Percentiles rank a stretch among this genome's conserved stretches.
These are phyloP conservation scores for Candolleomyces aberdarensis DNA, from an alignment of 768 basidiomycete species.

Conservation along the genomic window DNA sequence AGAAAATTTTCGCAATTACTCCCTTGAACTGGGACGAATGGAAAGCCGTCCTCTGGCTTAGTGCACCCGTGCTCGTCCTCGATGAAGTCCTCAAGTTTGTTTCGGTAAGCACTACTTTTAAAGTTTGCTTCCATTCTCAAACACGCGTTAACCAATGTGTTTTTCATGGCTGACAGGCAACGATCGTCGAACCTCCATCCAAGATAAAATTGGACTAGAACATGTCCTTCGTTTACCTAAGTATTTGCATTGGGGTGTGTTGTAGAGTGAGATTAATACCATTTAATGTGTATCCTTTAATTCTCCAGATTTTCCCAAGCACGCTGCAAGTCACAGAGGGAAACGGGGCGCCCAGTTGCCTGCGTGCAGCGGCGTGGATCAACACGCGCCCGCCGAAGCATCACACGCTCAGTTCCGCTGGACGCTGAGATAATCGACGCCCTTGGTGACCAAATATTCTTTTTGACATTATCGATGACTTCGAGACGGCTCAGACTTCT, in stretches of 20 bases:
- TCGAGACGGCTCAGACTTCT: background rate
- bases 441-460: too few species aligned
- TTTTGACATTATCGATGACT: too few species aligned
- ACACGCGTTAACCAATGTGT: background rate
- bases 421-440: too few species aligned
- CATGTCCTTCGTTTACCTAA: background rate
- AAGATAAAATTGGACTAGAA: slow-evolving; percentile 47
- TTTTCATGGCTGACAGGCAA: slow-evolving; percentile 34
- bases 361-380: too few species aligned
- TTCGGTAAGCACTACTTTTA: slow-evolving; percentile 46
- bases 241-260: background rate
- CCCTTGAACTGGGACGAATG: slow-evolving; percentile 95
- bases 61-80: slow-evolving; percentile 82
- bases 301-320: background rate
- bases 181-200: slow-evolving; percentile 54
- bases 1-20: slow-evolving; percentile 88
- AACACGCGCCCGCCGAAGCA: too few species aligned
- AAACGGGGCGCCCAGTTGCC: too few species aligned
- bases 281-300: background rate
- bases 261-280: background rate
- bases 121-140: background rate
- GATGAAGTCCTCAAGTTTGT: slow-evolving; percentile 90
- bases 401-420: too few species aligned
- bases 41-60: slow-evolving; percentile 87
- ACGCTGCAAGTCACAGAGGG: background rate